Evolutionary conservation across 768 basidiomycete species (phyloP).

Genomic region (Termitomyces sp.): DNA sequence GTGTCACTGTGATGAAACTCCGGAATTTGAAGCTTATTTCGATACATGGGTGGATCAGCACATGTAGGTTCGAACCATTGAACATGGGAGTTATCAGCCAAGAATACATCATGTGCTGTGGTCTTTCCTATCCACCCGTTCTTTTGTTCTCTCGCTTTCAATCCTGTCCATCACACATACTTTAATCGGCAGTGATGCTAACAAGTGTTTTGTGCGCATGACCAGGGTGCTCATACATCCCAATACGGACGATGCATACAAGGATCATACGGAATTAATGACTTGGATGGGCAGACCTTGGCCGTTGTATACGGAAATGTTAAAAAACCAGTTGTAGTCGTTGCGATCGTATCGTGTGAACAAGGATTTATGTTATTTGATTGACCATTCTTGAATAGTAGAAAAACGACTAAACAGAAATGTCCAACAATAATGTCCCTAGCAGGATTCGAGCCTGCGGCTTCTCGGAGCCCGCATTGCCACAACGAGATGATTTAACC

Average conservation of each 20-base stretch:
- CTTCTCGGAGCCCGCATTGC: conserved; percentile 5
- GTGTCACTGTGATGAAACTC: background rate
- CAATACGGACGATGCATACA: conserved; percentile 50
- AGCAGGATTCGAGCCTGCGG: conserved; percentile 22
- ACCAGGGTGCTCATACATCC: conserved; percentile 65
- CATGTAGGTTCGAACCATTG: background rate
- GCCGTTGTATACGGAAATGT: conserved; percentile 41
- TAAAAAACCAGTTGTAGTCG: conserved; percentile 17
- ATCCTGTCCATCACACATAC: background rate
- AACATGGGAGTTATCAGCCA: background rate
- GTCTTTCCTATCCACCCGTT: background rate
- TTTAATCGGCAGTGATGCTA: background rate
- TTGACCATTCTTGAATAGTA: too few relatives aligned
- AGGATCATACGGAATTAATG: conserved; percentile 57
- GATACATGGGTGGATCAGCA: background rate
- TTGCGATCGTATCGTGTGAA: background rate
- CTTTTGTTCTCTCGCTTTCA: background rate
- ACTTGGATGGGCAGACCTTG: conserved; percentile 65
- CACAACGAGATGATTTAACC: too few relatives aligned
- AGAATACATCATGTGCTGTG: background rate
- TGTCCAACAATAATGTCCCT: too few relatives aligned
- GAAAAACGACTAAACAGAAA: too few relatives aligned
- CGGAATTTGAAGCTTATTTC: background rate
- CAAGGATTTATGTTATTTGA: too few relatives aligned
- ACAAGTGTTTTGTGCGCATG: conserved; percentile 2